Evolutionary conservation across 2,329 filamentous ascomycete genomes (phyloP).

Genomic region (Clonostachys rhizophaga): DNA sequence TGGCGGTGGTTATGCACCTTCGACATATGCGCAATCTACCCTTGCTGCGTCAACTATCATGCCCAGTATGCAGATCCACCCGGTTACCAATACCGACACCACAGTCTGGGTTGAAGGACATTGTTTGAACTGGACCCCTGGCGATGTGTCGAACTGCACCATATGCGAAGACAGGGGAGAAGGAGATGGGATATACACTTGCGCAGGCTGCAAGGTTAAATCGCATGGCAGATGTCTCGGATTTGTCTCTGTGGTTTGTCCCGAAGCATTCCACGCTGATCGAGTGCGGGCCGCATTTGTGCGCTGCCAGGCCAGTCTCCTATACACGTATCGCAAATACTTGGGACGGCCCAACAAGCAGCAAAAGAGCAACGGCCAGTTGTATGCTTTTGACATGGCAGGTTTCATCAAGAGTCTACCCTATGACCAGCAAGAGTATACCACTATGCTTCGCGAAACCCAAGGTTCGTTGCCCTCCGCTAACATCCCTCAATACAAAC

Average conservation of each 20-base stretch:
- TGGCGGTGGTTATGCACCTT: conserved; percentile 70
- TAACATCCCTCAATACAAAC: background rate
- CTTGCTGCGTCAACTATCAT: conserved; percentile 81
- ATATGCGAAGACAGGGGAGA: conserved; percentile 73
- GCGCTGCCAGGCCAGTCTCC: conserved; percentile 58
- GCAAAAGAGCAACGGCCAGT: conserved; percentile 54
- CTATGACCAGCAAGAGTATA: conserved; percentile 62
- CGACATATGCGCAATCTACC: conserved; percentile 81
- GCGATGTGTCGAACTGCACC: conserved; percentile 61
- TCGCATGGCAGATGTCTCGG: conserved; percentile 58
- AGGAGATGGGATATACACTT: conserved; percentile 71
- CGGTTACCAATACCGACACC: conserved; percentile 72
- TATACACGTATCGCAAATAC: conserved; percentile 64
- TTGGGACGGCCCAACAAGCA: conserved; percentile 54
- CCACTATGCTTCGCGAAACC: conserved; percentile 59
- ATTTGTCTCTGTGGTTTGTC: conserved; percentile 59
- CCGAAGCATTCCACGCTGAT: conserved; percentile 56
- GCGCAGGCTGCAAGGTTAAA: conserved; percentile 56
- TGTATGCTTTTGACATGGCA: conserved; percentile 62
- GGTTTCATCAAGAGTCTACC: conserved; percentile 61
- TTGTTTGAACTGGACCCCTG: conserved; percentile 63
- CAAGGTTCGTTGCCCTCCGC: conserved; percentile 37
- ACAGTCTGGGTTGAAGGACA: conserved; percentile 83
- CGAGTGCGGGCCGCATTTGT: conserved; percentile 61
- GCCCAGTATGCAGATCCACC: conserved; percentile 78